phyloP scores from a whole-genome alignment of 176 grass and related monocot genomes.

The Elymus sibiricus region DNA sequence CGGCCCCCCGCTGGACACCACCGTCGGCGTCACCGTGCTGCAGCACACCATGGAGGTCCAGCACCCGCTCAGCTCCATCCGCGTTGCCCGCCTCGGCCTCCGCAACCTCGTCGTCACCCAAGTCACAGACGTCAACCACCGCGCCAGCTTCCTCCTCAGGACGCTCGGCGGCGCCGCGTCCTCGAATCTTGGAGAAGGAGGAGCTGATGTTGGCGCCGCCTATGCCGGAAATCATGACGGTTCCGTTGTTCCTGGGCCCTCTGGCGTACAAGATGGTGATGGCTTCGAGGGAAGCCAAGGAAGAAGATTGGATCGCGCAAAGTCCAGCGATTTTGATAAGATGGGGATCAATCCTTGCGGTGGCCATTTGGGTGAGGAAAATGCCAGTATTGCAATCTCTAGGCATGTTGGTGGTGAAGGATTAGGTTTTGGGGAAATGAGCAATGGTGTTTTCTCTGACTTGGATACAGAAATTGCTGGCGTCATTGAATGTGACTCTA shows the following conservation, averaged over 20 bases:
- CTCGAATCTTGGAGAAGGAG: constrained; percentile 15
- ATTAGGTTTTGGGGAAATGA: not conserved
- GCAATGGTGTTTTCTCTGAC: not conserved
- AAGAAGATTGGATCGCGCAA: not conserved
- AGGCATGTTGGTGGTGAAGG: not conserved
- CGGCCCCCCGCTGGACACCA: constrained; percentile 57
- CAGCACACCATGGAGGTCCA: constrained; percentile 73
- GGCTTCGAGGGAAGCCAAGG: not conserved
- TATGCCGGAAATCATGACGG: not conserved
- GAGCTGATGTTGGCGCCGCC: not conserved
- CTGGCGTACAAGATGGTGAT: not conserved
- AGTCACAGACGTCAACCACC: constrained; percentile 71
- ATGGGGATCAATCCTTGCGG: not conserved
- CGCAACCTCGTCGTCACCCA: constrained; percentile 56
- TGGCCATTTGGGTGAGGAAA: not conserved
- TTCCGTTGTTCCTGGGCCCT: not conserved
- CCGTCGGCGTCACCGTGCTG: constrained; percentile 72
- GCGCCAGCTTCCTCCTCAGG: constrained; percentile 54
- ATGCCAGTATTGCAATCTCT: not conserved
- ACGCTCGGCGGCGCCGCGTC: constrained; percentile 27
- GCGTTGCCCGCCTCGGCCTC: constrained; percentile 72
- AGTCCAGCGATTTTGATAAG: not conserved
- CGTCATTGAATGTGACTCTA: not conserved
- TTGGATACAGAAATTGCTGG: not conserved
- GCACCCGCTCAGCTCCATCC: constrained; percentile 86